Base-by-base conservation (phyloP, 2,329 filamentous ascomycete genomes). In the Curvularia spicifera region DNA sequence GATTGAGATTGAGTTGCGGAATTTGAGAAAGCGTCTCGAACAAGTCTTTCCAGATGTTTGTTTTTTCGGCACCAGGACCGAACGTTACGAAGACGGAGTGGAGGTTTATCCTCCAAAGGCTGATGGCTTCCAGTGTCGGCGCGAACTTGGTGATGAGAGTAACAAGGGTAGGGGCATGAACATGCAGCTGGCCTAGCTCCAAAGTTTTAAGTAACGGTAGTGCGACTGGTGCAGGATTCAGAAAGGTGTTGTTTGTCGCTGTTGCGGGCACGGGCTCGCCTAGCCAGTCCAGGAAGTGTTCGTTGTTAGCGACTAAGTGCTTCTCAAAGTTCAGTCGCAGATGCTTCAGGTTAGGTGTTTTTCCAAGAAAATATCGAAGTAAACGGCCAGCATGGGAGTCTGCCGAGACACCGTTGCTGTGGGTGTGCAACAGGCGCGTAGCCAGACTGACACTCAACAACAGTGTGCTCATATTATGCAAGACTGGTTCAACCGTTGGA, bases 241-340 rank as follows among this genome's bases (percentile, higher is more conserved):
- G 48, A 12, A 56, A 54, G 2, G 48, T 47, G 1, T 7, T 26
- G 5, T 9, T 20, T 7, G 28, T 31, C 24, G 49, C 26, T 12
- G 22, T 4, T 10, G 46, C 2, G 18, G 56, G 39, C 2, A 39
- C 42, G 5, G 64, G 45, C 12, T 43, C 56, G 47, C 42, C 79
- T 76, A 85, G 12, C 65, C 68, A 70, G 22, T 64, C 28, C 2
- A 85, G 55, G 10, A 84, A 62, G 0, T 69, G 63, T 15, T 51
- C 55, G 10, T 67, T 64, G 0, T 69, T 61, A 2, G 69, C 53
- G 3, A 65, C 53, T 4, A 54, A 18, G 4, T 52, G 50, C 42
- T 63, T 67, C 24, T 62, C 58, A 29, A 84, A 82, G 63, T 87
- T 87, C 43, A 87, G 67, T 2, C 85, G 80, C 5, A 88, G 75